Conservation (phyloP, 129 eudicot species). For the Calendula officinalis region DNA sequence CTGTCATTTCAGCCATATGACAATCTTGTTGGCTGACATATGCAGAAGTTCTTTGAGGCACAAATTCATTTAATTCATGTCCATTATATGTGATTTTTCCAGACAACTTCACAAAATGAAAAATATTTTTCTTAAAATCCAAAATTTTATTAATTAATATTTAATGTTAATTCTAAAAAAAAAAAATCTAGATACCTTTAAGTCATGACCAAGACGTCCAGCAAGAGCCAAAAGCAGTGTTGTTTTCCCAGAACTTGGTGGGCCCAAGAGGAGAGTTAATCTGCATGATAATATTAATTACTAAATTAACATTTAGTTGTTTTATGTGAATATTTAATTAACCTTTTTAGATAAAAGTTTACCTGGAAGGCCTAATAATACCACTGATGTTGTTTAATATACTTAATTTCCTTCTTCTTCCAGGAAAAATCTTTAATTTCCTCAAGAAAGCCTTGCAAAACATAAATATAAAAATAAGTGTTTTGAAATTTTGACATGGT, state of each 20-base stretch:
- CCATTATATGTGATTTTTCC: constrained; percentile 83
- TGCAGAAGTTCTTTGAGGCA: constrained; percentile 85
- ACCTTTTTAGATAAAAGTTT: constrained; percentile 13
- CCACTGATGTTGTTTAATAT: constrained; percentile 69
- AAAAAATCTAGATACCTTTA: constrained; percentile 45
- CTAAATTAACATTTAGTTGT: background rate
- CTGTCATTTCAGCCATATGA: constrained; percentile 97
- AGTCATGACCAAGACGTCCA: constrained; percentile 59
- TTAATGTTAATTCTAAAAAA: background rate
- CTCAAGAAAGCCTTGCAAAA: constrained; percentile 60
- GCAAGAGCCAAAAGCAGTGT: constrained; percentile 92
- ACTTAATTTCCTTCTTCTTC: constrained; percentile 54
- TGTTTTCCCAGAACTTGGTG: constrained; percentile 96
- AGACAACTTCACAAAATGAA: constrained; percentile 57
- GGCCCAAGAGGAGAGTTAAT: constrained; percentile 87
- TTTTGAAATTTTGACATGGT: background rate
- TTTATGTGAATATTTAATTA: constrained; percentile 4
- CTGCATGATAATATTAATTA: constrained; percentile 37
- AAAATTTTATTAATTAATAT: background rate
- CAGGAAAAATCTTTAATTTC: constrained; percentile 55
- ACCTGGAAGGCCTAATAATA: constrained; percentile 82
- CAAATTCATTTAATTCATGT: constrained; percentile 67
- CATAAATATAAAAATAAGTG: background rate
- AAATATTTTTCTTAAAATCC: constrained; percentile 8
- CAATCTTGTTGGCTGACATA: constrained; percentile 80